phyloP scores from a whole-genome alignment of 108 stramenopile species.

The Skeletonema potamos region DNA sequence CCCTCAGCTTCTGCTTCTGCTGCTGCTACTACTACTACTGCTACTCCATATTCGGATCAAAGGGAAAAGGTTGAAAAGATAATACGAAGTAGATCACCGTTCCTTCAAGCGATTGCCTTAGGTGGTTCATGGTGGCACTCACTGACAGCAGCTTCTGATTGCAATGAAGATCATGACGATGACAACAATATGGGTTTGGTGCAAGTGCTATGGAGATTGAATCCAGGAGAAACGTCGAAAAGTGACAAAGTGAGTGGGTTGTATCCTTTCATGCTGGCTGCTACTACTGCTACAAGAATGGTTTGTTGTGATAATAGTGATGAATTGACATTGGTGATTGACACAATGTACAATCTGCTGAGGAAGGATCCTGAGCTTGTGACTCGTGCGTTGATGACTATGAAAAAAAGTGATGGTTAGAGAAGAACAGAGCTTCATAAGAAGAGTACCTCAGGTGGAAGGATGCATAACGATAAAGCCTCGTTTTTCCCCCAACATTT shows the following conservation, averaged over 20 bases:
- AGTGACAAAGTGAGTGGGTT: constrained; percentile 51
- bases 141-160: not conserved
- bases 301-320: not conserved
- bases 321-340: constrained; percentile 2
- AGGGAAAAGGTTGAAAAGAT: no score
- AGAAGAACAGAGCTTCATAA: no score
- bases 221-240: constrained; percentile 11
- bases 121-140: constrained; percentile 20
- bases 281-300: constrained; percentile 13
- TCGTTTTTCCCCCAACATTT: no score
- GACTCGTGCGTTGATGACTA: not conserved
- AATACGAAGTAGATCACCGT: constrained; percentile 17
- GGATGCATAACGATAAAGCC: no score
- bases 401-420: not conserved
- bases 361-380: constrained; percentile 31
- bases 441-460: no score
- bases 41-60: not conserved
- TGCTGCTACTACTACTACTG: not conserved
- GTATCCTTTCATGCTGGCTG: constrained; percentile 74
- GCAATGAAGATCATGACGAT: not conserved
- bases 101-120: constrained; percentile 20
- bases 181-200: constrained; percentile 12
- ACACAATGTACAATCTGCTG: constrained; percentile 27
- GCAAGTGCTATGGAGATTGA: constrained; percentile 12
- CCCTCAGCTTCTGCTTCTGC: no score